Conservation (phyloP, 768 basidiomycete genomes). For the Lepiota venenata region DNA sequence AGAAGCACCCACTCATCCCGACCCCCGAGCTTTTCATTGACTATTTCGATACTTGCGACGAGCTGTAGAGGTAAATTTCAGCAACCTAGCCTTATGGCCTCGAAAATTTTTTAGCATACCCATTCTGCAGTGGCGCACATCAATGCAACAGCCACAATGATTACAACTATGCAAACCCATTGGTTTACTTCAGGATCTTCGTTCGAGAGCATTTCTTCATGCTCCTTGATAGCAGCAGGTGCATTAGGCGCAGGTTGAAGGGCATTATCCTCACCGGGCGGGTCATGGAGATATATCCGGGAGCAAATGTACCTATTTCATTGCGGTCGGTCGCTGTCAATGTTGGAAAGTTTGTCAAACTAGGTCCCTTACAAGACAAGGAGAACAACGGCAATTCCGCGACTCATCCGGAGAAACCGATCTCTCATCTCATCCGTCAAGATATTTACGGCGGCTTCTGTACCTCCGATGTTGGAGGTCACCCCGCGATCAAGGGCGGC, state of each 20-base stretch:
- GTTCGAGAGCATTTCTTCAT: slow-evolving; percentile 29
- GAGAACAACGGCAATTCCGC: slow-evolving; percentile 62
- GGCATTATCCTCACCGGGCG: slow-evolving; percentile 56
- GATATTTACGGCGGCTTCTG: slow-evolving; percentile 20
- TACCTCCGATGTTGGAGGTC: slow-evolving; percentile 12
- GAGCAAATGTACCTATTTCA: slow-evolving; percentile 56
- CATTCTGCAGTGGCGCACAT: slow-evolving; percentile 73
- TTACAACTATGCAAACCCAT: slow-evolving; percentile 54
- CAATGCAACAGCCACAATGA: slow-evolving; percentile 49
- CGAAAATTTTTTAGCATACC: slow-evolving; percentile 32
- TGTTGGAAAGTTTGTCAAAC: neutral
- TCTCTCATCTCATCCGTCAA: slow-evolving; percentile 42
- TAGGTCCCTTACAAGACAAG: slow-evolving; percentile 46
- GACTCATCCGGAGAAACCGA: slow-evolving; percentile 57
- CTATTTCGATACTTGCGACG: slow-evolving; percentile 59
- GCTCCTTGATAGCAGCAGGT: slow-evolving; percentile 39
- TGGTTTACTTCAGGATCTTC: slow-evolving; percentile 58
- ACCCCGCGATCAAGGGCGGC: slow-evolving; percentile 39
- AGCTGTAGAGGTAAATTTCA: slow-evolving; percentile 33
- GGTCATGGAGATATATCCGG: slow-evolving; percentile 67
- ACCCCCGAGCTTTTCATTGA: slow-evolving; percentile 41
- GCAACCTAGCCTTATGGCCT: neutral
- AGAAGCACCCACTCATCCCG: slow-evolving; percentile 44
- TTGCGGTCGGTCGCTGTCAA: neutral
- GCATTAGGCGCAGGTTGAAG: slow-evolving; percentile 39